Base-by-base conservation (phyloP, 1,139 yeast genomes). In the Kazachstania sp. region DNA sequence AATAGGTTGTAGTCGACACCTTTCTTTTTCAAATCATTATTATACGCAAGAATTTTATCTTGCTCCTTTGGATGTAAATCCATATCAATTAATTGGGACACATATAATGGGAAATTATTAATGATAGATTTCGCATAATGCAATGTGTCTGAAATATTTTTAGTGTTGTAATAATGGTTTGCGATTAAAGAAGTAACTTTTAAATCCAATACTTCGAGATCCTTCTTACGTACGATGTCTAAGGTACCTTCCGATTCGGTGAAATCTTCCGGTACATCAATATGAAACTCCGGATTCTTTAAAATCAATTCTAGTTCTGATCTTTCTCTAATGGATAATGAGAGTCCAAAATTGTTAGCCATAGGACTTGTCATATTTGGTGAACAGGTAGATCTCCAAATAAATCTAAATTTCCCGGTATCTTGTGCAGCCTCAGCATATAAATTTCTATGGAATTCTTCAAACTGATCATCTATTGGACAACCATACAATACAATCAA, bases 351-450 rank as follows among this genome's bases (percentile, higher is more conserved):
- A n/a, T 50, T 35, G 1, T 32, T 7, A 13, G 43, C 35, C 16
- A 48, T 44, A 9, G 38, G 35, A 30, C 41, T 26, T 4, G 45
- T 18, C 11, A 80, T 78, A 5, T 40, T 38, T 2, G 43, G 19
- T 2, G 52, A 42, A 45, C 67, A 61, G 7, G 78, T 71, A 56
- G 86, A 83, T 54, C 97, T 74, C 83, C 95, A 78, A 2, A 82
- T 75, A 61, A 86, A 83, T 49, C 86, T 73, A 31, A 88, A 63
- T 57, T 86, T 85, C 3, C 37, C 44, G 0, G 86, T 94, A 13
- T 51, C 48, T 1, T 69, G 63, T 8, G 67, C 60, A 0, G 95
- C 84, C 48, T 83, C 79, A 41, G 76, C 75, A 51, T 72, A 73
- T 48, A 92, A 66, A 49, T 78, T 75, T 23, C 70, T 64, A 54